Evolutionary conservation across 768 basidiomycete genomes (phyloP).

Genomic region (Leccinellum albellum): DNA sequence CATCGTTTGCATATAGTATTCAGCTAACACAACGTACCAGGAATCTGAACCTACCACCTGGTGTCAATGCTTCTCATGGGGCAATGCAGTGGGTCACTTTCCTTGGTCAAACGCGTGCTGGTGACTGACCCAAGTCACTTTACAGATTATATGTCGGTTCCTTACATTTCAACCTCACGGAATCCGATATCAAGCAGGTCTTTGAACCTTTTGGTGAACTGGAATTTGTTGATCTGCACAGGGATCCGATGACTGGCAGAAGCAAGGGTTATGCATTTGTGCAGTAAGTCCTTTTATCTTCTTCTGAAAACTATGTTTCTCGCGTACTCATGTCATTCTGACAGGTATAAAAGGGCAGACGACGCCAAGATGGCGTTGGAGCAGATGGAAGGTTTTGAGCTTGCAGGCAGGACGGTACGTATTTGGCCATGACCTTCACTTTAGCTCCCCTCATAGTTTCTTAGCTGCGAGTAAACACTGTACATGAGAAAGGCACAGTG

Average conservation of each 20-base stretch:
- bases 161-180: constrained; percentile 93
- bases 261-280: constrained; percentile 99
- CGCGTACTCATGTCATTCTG: constrained; percentile 1
- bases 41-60: constrained; percentile 79
- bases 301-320: background rate
- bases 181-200: constrained; percentile 97
- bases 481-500: constrained; percentile 83
- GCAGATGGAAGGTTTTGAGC: constrained; percentile 98
- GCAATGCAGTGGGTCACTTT: constrained; percentile 72
- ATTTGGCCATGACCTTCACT: constrained; percentile 4
- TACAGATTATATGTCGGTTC: constrained; percentile 92
- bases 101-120: constrained; percentile 11
- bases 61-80: constrained; percentile 75
- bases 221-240: constrained; percentile 97
- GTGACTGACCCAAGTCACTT: constrained; percentile 8
- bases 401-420: constrained; percentile 87
- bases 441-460: constrained; percentile 14
- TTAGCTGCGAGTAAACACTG: constrained; percentile 85
- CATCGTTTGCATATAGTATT: constrained; percentile 1
- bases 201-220: constrained; percentile 98
- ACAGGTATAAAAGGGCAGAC: constrained; percentile 82
- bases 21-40: constrained; percentile 33
- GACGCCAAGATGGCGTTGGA: constrained; percentile 96
- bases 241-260: constrained; percentile 89
- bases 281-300: constrained; percentile 54